Evolutionary conservation across 371 early-diverging fungal genomes (phyloP).

Genomic region (Phascolomyces articulosus): DNA sequence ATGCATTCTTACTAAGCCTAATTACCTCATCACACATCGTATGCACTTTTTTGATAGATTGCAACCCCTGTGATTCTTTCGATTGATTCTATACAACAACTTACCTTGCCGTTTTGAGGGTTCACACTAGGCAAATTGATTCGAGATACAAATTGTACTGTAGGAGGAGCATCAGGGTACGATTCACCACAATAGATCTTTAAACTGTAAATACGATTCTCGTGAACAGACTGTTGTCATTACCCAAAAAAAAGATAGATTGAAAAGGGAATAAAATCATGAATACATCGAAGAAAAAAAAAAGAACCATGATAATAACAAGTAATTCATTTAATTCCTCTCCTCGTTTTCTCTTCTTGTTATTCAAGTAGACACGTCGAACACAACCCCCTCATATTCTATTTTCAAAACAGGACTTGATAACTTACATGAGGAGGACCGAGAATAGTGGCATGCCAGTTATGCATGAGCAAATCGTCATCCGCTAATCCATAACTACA

Average conservation of each 20-base stretch:
- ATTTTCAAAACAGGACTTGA: not conserved
- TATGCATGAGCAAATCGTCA: conserved; percentile 79
- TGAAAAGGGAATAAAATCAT: too few relatives aligned
- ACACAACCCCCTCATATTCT: too few relatives aligned
- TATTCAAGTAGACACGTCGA: too few relatives aligned
- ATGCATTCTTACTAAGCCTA: too few relatives aligned
- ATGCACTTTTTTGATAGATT: too few relatives aligned
- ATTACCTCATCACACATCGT: too few relatives aligned
- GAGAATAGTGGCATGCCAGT: conserved; percentile 97
- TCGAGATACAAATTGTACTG: conserved; percentile 77
- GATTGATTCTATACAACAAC: not conserved
- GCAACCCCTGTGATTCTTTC: too few relatives aligned
- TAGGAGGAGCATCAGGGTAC: conserved; percentile 88
- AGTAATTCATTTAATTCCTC: too few relatives aligned
- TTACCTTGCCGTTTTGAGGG: conserved; percentile 77
- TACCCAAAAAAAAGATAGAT: too few relatives aligned
- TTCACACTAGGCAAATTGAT: conserved; percentile 93
- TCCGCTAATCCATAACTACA: conserved; percentile 93
- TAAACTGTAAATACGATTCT: conserved; percentile 93
- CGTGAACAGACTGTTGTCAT: conserved; percentile 88
- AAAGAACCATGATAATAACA: too few relatives aligned
- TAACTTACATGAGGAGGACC: conserved; percentile 90
- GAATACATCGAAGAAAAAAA: not conserved
- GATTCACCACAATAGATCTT: conserved; percentile 81
- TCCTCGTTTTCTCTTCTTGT: too few relatives aligned